Conservation (phyloP, 306 rosid species). For the Biancaea sappan region DNA sequence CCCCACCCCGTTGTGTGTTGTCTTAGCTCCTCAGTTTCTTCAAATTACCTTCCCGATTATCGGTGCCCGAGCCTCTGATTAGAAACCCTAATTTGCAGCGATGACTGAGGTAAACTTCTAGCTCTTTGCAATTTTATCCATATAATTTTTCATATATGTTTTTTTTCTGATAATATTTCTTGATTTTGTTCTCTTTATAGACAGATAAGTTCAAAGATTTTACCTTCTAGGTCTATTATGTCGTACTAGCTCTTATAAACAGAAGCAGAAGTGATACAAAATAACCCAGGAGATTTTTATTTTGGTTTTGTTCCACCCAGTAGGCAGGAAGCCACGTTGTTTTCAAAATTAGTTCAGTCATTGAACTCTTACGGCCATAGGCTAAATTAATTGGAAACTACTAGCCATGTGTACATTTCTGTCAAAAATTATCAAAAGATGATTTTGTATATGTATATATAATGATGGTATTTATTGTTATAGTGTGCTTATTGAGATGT, state of each 20-base stretch:
- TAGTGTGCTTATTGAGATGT: not conserved
- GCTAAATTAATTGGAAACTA: not conserved
- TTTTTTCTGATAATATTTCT: not conserved
- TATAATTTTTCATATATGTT: not conserved
- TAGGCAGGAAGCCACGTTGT: not conserved
- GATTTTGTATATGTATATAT: too few relatives aligned
- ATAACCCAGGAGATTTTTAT: not conserved
- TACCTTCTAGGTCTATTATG: not conserved
- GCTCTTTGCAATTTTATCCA: not conserved
- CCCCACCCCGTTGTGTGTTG: not conserved
- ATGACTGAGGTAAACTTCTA: slow-evolving; percentile 73
- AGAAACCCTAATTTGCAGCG: slow-evolving; percentile 46
- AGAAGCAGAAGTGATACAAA: not conserved
- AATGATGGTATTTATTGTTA: too few relatives aligned
- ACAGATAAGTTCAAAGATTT: not conserved
- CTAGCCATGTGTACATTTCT: not conserved
- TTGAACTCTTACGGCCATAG: not conserved
- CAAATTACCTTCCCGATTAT: not conserved
- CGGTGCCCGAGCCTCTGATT: not conserved
- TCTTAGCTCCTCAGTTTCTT: not conserved
- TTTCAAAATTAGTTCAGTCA: not conserved
- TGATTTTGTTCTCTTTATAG: not conserved
- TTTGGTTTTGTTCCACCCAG: slow-evolving; percentile 1
- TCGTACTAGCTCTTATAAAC: not conserved
- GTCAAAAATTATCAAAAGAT: not conserved